Base-by-base conservation (phyloP, 441 rosid species). In the Adansonia madagascariensis region DNA sequence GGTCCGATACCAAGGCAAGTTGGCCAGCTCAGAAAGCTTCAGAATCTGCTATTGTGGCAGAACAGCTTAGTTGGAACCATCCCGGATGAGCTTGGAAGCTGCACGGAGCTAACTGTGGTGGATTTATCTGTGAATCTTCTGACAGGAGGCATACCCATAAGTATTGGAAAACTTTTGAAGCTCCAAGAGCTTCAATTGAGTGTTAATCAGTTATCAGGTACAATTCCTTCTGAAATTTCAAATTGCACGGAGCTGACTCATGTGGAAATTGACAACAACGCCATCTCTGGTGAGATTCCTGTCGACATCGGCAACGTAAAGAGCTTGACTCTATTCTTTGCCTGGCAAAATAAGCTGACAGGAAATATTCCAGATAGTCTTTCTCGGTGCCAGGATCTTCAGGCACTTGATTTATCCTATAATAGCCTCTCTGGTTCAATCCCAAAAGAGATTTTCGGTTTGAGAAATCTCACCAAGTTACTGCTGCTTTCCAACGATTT, bases 331-430 rank as follows among this genome's bases (percentile, higher is more conserved):
- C 80, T 90, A 62, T 90, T 95, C 82, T 92, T 90, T 78, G 97
- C 98, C 24, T 95, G 99, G 99, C 86, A 89, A 82, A 95, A 95
- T 83, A 88, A 82, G 81, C 84, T 95, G 44, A 86, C 97, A 3
- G 97, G 99, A 14, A 88, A 76, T 27, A 82, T 95, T 47, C 99
- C 97, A 0, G 87, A 84, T 82, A 88, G 93, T 63, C 80, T 93
- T 47, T 89, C 94, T 0, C 80, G 80, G 52, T 93, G 99, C 75
- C 80, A 75, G 82, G 87, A 89, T 76, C 99, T 95, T 80, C 88
- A 95, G 86, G 96, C 98, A 75, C 88, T 95, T 67, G 99, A 95
- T 82, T 86, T 95, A 5, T 95, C 99, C n/a, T 93, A 92, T 83
- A 95, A 95, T 84, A 82, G 70, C 73, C 89, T 93, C 73, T 87